A percentile compares a stretch with the other conserved stretches of the same genome.
Evolutionary conservation across 1,284 basidiomycete genomes (phyloP).

Genomic region (Peniophora sp.): DNA sequence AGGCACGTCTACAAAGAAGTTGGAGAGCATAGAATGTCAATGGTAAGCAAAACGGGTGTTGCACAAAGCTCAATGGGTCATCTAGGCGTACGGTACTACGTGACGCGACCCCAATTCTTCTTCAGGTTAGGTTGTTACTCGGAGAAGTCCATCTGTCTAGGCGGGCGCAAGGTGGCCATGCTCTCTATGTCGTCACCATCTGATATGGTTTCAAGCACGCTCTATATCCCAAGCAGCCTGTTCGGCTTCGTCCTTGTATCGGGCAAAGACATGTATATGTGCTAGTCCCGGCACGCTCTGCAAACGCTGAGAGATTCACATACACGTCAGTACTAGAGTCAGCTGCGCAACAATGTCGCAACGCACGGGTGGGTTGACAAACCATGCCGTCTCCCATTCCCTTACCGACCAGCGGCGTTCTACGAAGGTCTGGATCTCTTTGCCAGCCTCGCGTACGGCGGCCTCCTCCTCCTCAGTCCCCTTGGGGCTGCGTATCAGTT

Average conservation of each 20-base stretch:
- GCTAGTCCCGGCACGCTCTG: conserved; percentile 74
- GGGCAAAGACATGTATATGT: conserved; percentile 76
- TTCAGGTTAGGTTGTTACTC: too few species aligned
- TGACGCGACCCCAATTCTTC: too few species aligned
- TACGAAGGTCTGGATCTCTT: conserved; percentile 56
- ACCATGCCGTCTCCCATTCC: conserved; percentile 81
- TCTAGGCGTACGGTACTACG: too few species aligned
- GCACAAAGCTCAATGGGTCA: too few species aligned
- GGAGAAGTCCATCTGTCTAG: too few species aligned
- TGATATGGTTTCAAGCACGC: background rate
- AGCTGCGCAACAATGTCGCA: background rate
- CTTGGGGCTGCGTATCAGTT: conserved; percentile 40
- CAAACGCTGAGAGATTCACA: conserved; percentile 40
- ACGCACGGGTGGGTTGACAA: conserved; percentile 75
- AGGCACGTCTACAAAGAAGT: too few species aligned
- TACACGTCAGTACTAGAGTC: conserved; percentile 2
- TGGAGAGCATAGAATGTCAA: too few species aligned
- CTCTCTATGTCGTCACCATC: too few species aligned
- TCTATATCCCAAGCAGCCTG: background rate
- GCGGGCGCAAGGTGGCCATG: too few species aligned
- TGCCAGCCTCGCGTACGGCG: conserved; percentile 41
- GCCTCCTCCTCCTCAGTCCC: conserved; percentile 45
- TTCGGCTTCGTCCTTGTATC: conserved; percentile 28
- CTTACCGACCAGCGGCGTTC: conserved; percentile 53
- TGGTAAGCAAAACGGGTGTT: too few species aligned